Conservation (phyloP, 352 stramenopile genomes). For the Globisporangium barbulae region DNA sequence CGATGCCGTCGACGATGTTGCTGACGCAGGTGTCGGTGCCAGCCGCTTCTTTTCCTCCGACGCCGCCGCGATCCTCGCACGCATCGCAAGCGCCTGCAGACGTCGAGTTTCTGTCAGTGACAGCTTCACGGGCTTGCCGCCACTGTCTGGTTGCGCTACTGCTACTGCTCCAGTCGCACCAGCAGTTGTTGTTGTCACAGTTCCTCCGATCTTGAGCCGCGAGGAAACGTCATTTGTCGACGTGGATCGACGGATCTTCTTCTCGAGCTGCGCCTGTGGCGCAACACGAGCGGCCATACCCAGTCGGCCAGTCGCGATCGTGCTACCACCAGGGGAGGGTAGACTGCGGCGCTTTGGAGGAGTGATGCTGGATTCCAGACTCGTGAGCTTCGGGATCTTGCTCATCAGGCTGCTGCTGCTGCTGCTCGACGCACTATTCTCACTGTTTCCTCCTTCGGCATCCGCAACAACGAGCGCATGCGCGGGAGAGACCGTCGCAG, state of each 20-base stretch:
- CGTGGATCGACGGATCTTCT: constrained; percentile 14
- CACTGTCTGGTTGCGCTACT: constrained; percentile 7
- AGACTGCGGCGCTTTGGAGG: constrained; percentile 26
- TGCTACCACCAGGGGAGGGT: constrained; percentile 15
- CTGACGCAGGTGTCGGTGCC: constrained; percentile 12
- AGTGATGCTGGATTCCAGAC: constrained; percentile 11
- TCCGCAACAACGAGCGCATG: not conserved
- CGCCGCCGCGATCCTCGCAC: constrained; percentile 26
- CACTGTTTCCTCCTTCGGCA: not conserved
- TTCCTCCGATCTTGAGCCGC: constrained; percentile 14
- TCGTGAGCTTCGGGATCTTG: constrained; percentile 16
- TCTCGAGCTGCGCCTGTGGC: constrained; percentile 15
- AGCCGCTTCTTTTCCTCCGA: constrained; percentile 26
- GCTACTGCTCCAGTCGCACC: not conserved
- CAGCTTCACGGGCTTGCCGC: constrained; percentile 24
- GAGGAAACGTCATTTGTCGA: constrained; percentile 7
- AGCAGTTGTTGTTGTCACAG: not conserved
- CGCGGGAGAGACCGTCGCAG: constrained; percentile 10
- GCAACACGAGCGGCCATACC: constrained; percentile 39
- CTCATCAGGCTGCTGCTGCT: not conserved
- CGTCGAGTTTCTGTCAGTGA: constrained; percentile 29
- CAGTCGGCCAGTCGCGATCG: constrained; percentile 23
- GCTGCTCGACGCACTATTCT: not conserved
- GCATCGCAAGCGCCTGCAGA: constrained; percentile 31
- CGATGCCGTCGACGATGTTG: not conserved